Conservation (phyloP, 2,329 filamentous ascomycete species). For the Curvularia lunata region DNA sequence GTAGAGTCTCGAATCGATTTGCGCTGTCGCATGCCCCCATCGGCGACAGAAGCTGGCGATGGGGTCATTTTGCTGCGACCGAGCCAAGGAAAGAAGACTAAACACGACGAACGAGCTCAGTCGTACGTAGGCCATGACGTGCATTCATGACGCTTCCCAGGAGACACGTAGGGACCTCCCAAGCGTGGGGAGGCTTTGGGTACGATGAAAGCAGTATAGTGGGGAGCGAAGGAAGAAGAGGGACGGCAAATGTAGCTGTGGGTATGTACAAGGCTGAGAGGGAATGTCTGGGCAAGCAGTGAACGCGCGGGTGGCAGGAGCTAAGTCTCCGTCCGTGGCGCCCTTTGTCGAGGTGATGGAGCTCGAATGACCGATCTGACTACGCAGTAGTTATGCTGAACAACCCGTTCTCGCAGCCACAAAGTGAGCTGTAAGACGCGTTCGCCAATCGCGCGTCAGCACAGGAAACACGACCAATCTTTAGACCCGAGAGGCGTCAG, state of each 20-base stretch:
- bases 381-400: slow-evolving; percentile 28
- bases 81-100: slow-evolving; percentile 32
- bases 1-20: slow-evolving; percentile 65
- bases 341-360: slow-evolving; percentile 19
- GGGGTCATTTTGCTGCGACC: slow-evolving; percentile 57
- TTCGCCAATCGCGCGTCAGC: slow-evolving; percentile 32
- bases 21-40: slow-evolving; percentile 65
- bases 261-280: slow-evolving; percentile 40
- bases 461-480: slow-evolving; percentile 24
- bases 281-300: slow-evolving; percentile 23
- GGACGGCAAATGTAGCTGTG: slow-evolving; percentile 22
- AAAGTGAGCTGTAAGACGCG: slow-evolving; percentile 31
- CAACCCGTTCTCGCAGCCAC: slow-evolving; percentile 35
- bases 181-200: slow-evolving; percentile 17
- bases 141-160: slow-evolving; percentile 33
- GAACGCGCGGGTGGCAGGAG: slow-evolving; percentile 25
- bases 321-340: slow-evolving; percentile 31
- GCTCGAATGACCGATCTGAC: slow-evolving; percentile 34
- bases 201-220: slow-evolving; percentile 18
- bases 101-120: slow-evolving; percentile 35
- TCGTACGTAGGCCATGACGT: slow-evolving; percentile 41
- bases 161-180: slow-evolving; percentile 24
- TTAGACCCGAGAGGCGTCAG: slow-evolving; percentile 26
- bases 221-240: slow-evolving; percentile 15
- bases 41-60: slow-evolving; percentile 58